phyloP scores from a whole-genome alignment of 345 rosid genomes.

The Punica granatum region DNA sequence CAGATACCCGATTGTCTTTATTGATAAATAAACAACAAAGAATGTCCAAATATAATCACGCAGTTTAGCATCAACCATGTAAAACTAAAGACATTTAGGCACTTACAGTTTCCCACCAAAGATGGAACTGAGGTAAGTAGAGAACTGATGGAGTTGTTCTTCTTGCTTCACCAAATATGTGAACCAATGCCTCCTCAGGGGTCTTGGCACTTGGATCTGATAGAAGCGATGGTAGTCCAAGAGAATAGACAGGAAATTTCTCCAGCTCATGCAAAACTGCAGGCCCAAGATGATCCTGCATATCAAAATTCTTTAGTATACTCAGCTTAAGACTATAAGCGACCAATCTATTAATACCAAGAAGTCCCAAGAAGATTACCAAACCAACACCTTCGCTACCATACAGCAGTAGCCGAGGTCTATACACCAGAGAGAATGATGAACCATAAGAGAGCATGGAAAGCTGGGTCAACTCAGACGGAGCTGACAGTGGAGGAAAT shows the following conservation, averaged over 20 bases:
- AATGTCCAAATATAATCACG: background rate
- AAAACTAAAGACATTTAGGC: conserved; percentile 24
- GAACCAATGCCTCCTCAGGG: conserved; percentile 97
- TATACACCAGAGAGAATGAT: conserved; percentile 86
- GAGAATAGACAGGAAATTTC: conserved; percentile 92
- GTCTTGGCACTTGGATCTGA: conserved; percentile 99
- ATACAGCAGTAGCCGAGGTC: conserved; percentile 82
- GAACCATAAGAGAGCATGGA: conserved; percentile 95
- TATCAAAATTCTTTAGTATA: conserved; percentile 68
- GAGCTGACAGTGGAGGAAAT: conserved; percentile 61
- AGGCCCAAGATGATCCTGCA: conserved; percentile 99
- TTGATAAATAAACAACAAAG: background rate
- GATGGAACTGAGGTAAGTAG: conserved; percentile 80
- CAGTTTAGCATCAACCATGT: background rate
- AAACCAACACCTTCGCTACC: conserved; percentile 90
- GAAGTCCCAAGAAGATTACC: conserved; percentile 53
- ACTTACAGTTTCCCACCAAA: conserved; percentile 99
- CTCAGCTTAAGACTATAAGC: conserved; percentile 31
- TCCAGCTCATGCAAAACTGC: conserved; percentile 93
- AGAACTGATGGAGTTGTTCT: conserved; percentile 93
- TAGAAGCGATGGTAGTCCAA: conserved; percentile 96
- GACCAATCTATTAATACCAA: conserved; percentile 13
- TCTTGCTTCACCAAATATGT: conserved; percentile 97
- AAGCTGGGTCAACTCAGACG: conserved; percentile 74
- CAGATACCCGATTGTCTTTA: background rate